Conservation (phyloP, 208 protist species). For the Wallacemonas sp. region DNA sequence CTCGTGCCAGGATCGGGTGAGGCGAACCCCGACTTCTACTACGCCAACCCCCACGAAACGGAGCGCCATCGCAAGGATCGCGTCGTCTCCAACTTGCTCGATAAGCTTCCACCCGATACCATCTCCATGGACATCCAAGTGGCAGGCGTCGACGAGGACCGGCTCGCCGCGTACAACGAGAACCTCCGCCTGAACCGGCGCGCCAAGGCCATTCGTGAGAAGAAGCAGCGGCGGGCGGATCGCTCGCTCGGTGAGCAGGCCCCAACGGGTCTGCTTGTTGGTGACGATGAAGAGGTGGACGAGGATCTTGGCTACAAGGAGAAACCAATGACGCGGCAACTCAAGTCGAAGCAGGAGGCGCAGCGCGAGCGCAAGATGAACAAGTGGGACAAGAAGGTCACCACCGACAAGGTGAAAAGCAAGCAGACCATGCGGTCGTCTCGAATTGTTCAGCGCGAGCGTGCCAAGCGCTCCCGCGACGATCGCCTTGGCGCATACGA, state of each 20-base stretch:
- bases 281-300: constrained; percentile 81
- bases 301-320: constrained; percentile 87
- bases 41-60: constrained; percentile 93
- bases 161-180: constrained; percentile 81
- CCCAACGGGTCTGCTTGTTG: constrained; percentile 44
- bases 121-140: constrained; percentile 91
- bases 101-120: constrained; percentile 93
- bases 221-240: constrained; percentile 74
- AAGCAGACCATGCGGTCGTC: constrained; percentile 85
- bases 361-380: constrained; percentile 78
- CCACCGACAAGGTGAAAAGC: constrained; percentile 82
- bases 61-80: constrained; percentile 88
- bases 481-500: constrained; percentile 48
- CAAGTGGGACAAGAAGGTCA: constrained; percentile 91
- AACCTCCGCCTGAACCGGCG: constrained; percentile 78
- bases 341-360: constrained; percentile 73
- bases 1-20: constrained; percentile 89
- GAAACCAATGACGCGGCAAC: constrained; percentile 52
- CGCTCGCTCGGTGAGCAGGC: constrained; percentile 47
- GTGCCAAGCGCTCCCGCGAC: constrained; percentile 36
- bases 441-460: constrained; percentile 54
- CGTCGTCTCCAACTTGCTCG: constrained; percentile 80
- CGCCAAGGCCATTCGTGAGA: constrained; percentile 79
- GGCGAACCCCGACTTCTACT: constrained; percentile 92
- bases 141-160: constrained; percentile 75